Evolutionary conservation across 2,329 filamentous ascomycete genomes (phyloP).

Genomic region (Trichoderma polysporum): DNA sequence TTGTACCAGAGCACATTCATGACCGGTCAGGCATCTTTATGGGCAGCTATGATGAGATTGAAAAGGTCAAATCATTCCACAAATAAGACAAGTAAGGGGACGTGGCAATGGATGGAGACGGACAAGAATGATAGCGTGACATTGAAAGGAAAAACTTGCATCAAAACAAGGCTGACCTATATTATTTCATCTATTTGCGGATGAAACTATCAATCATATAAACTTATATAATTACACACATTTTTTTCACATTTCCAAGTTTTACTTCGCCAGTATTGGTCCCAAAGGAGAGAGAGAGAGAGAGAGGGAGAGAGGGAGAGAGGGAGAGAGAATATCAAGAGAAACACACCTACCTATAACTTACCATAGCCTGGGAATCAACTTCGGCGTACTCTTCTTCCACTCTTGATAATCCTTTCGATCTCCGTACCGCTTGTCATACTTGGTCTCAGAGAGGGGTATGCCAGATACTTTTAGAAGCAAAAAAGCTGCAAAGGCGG

Average conservation of each 20-base stretch:
- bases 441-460: conserved; percentile 67
- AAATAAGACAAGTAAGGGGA: conserved; percentile 32
- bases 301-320: neutral
- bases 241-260: neutral
- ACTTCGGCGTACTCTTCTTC: conserved; percentile 65
- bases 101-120: neutral
- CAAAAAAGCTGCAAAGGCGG: conserved; percentile 63
- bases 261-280: neutral
- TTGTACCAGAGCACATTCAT: conserved; percentile 89
- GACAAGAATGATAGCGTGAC: neutral
- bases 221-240: conserved; percentile 1
- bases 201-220: neutral
- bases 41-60: conserved; percentile 90
- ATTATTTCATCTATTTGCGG: neutral
- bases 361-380: conserved; percentile 59
- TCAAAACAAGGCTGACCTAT: neutral
- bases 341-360: neutral
- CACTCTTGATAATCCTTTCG: conserved; percentile 66
- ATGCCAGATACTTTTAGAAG: conserved; percentile 64
- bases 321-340: too few relatives aligned
- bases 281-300: neutral
- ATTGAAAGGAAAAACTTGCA: neutral
- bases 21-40: conserved; percentile 95
- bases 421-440: conserved; percentile 63
- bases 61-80: conserved; percentile 88